phyloP scores from a whole-genome alignment of 371 early-diverging fungal genomes.

The Mucor circinelloides region DNA sequence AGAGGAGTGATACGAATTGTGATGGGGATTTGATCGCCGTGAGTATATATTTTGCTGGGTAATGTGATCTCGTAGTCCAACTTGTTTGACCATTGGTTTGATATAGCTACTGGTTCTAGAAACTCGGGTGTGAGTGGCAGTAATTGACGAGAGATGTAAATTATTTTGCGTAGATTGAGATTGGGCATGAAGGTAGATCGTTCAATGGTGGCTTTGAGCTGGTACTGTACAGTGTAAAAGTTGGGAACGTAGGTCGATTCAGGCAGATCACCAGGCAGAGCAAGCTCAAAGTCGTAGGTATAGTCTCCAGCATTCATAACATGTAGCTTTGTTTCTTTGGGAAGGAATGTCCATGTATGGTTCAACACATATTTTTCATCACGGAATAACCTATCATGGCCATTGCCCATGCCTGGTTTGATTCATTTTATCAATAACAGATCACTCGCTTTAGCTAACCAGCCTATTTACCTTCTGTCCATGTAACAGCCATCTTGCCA shows the following conservation, averaged over 20 bases:
- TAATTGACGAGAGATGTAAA: conserved; percentile 35
- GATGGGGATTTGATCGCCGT: conserved; percentile 43
- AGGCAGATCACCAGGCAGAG: conserved; percentile 41
- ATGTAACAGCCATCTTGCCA: conserved; percentile 39
- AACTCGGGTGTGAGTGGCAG: conserved; percentile 30
- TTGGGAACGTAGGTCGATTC: conserved; percentile 41
- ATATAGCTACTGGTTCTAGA: conserved; percentile 36
- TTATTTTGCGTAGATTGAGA: conserved; percentile 9
- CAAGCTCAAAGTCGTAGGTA: conserved; percentile 43
- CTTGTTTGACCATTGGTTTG: conserved; percentile 45
- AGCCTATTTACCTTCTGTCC: conserved; percentile 39
- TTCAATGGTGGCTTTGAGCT: conserved; percentile 42
- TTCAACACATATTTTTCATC: conserved; percentile 37
- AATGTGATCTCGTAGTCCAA: conserved; percentile 46
- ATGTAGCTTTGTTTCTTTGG: conserved; percentile 25
- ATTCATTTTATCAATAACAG: background rate
- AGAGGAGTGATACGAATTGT: conserved; percentile 40
- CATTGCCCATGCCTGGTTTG: conserved; percentile 24
- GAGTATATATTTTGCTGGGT: conserved; percentile 39
- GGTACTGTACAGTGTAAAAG: conserved; percentile 41
- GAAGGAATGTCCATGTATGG: conserved; percentile 40
- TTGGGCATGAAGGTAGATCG: conserved; percentile 40
- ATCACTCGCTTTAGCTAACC: background rate
- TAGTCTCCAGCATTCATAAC: conserved; percentile 32
- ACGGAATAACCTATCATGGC: conserved; percentile 38